phyloP scores from a whole-genome alignment of 2,329 filamentous ascomycete genomes.

The Pyrenophora graminea region DNA sequence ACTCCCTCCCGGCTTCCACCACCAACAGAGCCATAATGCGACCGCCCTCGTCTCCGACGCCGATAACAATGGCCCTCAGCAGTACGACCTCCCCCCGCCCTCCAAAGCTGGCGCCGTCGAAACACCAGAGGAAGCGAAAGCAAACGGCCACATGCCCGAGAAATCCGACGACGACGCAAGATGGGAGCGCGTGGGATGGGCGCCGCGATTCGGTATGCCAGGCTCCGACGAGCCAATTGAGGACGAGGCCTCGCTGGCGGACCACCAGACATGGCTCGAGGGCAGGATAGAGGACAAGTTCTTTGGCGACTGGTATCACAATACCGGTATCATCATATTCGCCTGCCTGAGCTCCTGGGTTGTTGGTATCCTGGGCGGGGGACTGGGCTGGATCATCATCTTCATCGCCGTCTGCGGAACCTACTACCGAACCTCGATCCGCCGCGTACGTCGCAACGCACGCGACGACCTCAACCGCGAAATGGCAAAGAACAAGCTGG shows the following conservation, averaged over 20 bases:
- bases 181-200: slow-evolving; percentile 75
- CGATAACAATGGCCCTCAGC: slow-evolving; percentile 50
- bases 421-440: slow-evolving; percentile 94
- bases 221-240: slow-evolving; percentile 57
- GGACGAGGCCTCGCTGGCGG: slow-evolving; percentile 70
- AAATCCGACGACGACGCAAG: slow-evolving; percentile 57
- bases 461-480: slow-evolving; percentile 91
- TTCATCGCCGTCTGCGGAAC: slow-evolving; percentile 91
- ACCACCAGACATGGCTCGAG: slow-evolving; percentile 88
- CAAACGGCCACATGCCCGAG: slow-evolving; percentile 59
- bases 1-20: slow-evolving; percentile 67
- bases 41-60: slow-evolving; percentile 78
- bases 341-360: slow-evolving; percentile 91
- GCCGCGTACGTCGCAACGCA: slow-evolving; percentile 92
- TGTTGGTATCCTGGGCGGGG: slow-evolving; percentile 84
- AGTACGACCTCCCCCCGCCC: slow-evolving; percentile 78
- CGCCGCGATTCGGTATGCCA: slow-evolving; percentile 73
- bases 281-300: slow-evolving; percentile 83
- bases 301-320: slow-evolving; percentile 98
- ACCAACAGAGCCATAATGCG: slow-evolving; percentile 64
- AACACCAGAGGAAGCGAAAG: slow-evolving; percentile 52
- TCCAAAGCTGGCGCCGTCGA: slow-evolving; percentile 71
- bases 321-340: slow-evolving; percentile 90
- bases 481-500: slow-evolving; percentile 81
- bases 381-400: slow-evolving; percentile 89